A percentile compares a stretch with the other conserved stretches of the same genome.
Conservation (phyloP, 768 basidiomycete genomes). For the Naganishia vishniacii region DNA sequence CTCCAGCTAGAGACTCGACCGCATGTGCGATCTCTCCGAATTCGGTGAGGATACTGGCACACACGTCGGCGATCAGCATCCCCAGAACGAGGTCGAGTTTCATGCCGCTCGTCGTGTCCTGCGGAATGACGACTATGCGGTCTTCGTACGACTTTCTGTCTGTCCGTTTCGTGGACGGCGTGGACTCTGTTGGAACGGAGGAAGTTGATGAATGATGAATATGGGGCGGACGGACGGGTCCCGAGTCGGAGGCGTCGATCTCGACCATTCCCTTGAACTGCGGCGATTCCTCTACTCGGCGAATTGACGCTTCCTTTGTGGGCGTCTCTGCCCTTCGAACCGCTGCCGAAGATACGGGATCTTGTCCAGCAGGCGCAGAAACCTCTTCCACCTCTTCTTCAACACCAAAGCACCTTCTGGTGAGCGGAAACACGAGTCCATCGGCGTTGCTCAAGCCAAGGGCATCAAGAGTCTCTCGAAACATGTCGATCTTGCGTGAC, state of each 20-base stretch:
- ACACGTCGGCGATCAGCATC: slow-evolving; percentile 79
- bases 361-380: not conserved
- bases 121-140: slow-evolving; percentile 72
- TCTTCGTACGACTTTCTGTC: slow-evolving; percentile 58
- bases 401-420: slow-evolving; percentile 32
- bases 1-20: slow-evolving; percentile 75
- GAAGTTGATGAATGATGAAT: not conserved
- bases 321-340: not conserved
- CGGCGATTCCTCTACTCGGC: slow-evolving; percentile 25
- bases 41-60: slow-evolving; percentile 77
- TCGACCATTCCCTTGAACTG: slow-evolving; percentile 46
- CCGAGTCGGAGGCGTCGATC: slow-evolving; percentile 73
- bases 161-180: slow-evolving; percentile 17
- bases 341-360: slow-evolving; percentile 2
- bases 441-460: slow-evolving; percentile 17
- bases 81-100: slow-evolving; percentile 84
- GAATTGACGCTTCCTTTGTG: not conserved
- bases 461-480: slow-evolving; percentile 13
- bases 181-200: slow-evolving; percentile 49
- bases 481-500: slow-evolving; percentile 22
- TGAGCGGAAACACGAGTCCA: slow-evolving; percentile 29
- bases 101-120: slow-evolving; percentile 53
- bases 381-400: slow-evolving; percentile 25
- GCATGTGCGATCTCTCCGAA: slow-evolving; percentile 76
- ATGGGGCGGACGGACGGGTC: not conserved